Percentiles rank a stretch among this genome's conserved stretches.
Evolutionary conservation across 768 basidiomycete species (phyloP).

Genomic region (Rhodotorula kratochvilovae): DNA sequence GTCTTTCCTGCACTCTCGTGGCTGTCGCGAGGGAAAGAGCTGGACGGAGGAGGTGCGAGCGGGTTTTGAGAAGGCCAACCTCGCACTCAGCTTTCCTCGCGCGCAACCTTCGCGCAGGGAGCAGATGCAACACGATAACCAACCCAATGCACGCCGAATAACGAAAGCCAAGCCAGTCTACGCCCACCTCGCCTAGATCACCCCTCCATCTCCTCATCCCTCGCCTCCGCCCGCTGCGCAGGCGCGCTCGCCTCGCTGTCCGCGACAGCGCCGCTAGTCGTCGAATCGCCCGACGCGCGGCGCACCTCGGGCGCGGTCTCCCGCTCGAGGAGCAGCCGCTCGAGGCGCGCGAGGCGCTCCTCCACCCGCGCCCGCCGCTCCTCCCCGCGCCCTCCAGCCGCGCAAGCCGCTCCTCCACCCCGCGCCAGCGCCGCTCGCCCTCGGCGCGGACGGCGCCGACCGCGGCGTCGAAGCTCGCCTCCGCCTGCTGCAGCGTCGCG

Average conservation of each 20-base stretch:
- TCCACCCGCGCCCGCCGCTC: neutral
- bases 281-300: neutral
- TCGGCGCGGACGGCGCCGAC: neutral
- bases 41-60: no score
- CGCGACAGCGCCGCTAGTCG: neutral
- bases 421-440: neutral
- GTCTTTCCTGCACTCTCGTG: neutral
- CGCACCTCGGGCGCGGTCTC: neutral
- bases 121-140: neutral
- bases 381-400: neutral
- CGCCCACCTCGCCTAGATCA: neutral
- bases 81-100: neutral
- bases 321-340: neutral
- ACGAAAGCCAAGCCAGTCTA: no score
- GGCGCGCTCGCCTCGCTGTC: neutral
- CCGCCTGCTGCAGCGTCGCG: slow-evolving; percentile 31
- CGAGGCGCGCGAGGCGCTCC: neutral
- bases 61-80: neutral
- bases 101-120: no score
- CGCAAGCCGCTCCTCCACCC: neutral
- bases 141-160: no score
- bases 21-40: no score
- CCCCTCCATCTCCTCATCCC: neutral
- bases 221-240: neutral
- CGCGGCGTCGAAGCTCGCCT: slow-evolving; percentile 11